phyloP scores from a whole-genome alignment of 306 rosid genomes.

The Oxytropis ochrocephala region DNA sequence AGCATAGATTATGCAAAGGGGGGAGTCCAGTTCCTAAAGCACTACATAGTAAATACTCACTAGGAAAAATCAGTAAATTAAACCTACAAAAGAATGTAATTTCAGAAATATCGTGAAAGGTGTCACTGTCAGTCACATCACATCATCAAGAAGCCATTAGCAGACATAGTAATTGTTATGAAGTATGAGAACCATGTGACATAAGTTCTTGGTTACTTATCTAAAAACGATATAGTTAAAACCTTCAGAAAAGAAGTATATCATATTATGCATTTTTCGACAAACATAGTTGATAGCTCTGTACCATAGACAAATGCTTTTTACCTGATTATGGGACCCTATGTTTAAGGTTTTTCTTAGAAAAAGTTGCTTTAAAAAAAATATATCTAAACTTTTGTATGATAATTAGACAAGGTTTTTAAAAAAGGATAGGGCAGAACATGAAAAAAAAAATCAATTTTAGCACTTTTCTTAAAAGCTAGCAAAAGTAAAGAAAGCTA shows the following conservation, averaged over 20 bases:
- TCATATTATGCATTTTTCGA: not conserved
- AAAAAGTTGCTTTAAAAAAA: not conserved
- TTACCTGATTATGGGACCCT: not conserved
- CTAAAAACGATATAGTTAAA: not conserved
- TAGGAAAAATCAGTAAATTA: slow-evolving; percentile 1
- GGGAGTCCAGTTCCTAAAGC: slow-evolving; percentile 4
- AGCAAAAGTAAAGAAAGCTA: not conserved
- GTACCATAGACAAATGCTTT: not conserved
- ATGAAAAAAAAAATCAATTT: not conserved
- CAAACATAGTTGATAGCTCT: not conserved
- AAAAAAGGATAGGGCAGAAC: not conserved
- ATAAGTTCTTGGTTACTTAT: not conserved
- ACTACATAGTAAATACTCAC: slow-evolving; percentile 3
- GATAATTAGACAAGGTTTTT: not conserved
- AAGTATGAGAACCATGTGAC: not conserved
- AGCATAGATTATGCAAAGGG: not conserved
- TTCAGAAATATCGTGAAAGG: not conserved
- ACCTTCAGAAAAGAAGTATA: not conserved
- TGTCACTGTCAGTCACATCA: too few species aligned
- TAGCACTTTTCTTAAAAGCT: not conserved
- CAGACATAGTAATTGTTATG: not conserved
- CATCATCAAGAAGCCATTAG: slow-evolving; percentile 11
- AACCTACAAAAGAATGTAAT: not conserved
- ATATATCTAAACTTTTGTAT: not conserved
- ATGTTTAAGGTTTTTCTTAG: not conserved